Base-by-base conservation (phyloP, 257 asterid species). In the Ehretia macrophylla region DNA sequence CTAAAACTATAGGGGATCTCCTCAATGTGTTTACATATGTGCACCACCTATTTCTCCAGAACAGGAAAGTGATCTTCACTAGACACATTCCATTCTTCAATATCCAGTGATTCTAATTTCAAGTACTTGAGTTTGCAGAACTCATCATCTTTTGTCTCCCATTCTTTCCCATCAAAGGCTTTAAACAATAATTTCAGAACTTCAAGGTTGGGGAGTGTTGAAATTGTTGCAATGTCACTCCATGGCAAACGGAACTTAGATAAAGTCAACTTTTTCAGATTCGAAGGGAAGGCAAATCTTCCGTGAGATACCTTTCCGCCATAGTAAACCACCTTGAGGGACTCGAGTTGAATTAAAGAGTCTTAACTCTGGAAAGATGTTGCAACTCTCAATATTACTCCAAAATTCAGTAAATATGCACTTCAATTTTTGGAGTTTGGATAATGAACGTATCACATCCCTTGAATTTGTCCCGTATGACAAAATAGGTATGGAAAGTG, bases 31-130 rank as follows among this genome's bases (percentile, higher is more conserved):
- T 10, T 0, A 46, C 66, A 64, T 20, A 14, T 13, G 8, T 0
- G 8, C 56, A 70, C 21, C n/a, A 48, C 56, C 50, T 59, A 32
- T 1, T 23, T 39, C 19, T 71, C 56, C 46, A 70, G 70, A 27
- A 10, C 4, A 3, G 62, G 70, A 37, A 70, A 65, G 57, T 63
- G 53, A 46, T 27, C 35, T 27, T 60, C 60, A n/a, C 45, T 49
- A 5, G 58, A 54, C 10, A 32, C n/a, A 5, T 47, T 65, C 68
- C 64, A 71, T 0, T 60, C 49, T 11, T 32, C 22, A 40, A 65
- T 14, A 5, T 47, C 6, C 13, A 19, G 11, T 0, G 11, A 1
- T 4, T 55, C 35, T 18, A 65, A 16, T 42, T 40, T 39, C 39
- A 58, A 58, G 51, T 17, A 58, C 18, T 42, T 58, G 11, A 58